A percentile compares a stretch with the other conserved stretches of the same genome.
Evolutionary conservation across 2,329 filamentous ascomycete species (phyloP).

Genomic region (Aspergillus ibericus): DNA sequence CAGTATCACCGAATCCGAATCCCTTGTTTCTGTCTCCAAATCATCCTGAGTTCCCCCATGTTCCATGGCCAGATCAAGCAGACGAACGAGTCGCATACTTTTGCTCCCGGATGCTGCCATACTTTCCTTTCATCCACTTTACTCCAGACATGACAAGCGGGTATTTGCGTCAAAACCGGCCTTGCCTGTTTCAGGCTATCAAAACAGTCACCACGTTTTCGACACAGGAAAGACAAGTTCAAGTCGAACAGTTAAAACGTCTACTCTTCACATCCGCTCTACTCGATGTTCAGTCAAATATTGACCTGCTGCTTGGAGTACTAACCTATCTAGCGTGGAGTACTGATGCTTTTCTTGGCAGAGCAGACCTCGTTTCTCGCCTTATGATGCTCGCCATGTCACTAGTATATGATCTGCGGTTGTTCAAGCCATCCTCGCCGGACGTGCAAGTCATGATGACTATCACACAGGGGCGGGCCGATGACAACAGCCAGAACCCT

Average conservation of each 20-base stretch:
- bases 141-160: slow-evolving; percentile 26
- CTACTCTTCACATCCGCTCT: slow-evolving; percentile 31
- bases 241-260: slow-evolving; percentile 33
- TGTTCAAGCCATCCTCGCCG: slow-evolving; percentile 32
- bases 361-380: slow-evolving; percentile 32
- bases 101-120: slow-evolving; percentile 35
- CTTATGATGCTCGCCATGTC: slow-evolving; percentile 42
- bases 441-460: slow-evolving; percentile 33
- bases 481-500: slow-evolving; percentile 11
- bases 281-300: slow-evolving; percentile 29
- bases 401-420: slow-evolving; percentile 38
- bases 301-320: slow-evolving; percentile 39
- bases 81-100: slow-evolving; percentile 31
- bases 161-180: slow-evolving; percentile 34
- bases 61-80: slow-evolving; percentile 11
- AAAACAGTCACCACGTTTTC: slow-evolving; percentile 34
- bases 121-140: slow-evolving; percentile 38
- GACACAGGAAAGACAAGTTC: slow-evolving; percentile 25
- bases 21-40: not conserved
- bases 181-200: slow-evolving; percentile 40
- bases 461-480: slow-evolving; percentile 28
- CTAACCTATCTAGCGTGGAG: slow-evolving; percentile 43
- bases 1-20: slow-evolving; percentile 7
- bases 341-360: slow-evolving; percentile 35
- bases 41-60: not conserved